Conservation (phyloP, 768 basidiomycete genomes). For the Lentinula guzmanii region DNA sequence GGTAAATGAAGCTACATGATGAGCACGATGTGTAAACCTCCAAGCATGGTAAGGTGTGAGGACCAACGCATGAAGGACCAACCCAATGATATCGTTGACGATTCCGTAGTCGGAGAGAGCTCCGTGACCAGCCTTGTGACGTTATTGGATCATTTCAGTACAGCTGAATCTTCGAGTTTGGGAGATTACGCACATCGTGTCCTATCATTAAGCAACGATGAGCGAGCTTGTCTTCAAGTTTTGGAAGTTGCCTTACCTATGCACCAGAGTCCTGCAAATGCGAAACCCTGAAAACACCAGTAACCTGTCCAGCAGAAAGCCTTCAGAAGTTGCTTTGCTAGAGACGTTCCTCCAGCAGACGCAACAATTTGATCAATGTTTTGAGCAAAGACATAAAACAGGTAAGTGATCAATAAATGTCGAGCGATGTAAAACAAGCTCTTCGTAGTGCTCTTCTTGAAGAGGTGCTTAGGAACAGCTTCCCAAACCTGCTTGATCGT, state of each 20-base stretch:
- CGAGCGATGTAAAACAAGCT: constrained; percentile 37
- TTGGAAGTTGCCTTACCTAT: constrained; percentile 22
- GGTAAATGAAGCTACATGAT: constrained; percentile 45
- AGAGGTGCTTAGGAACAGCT: constrained; percentile 42
- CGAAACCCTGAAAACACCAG: constrained; percentile 46
- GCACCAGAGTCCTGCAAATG: constrained; percentile 39
- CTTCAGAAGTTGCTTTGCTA: constrained; percentile 14
- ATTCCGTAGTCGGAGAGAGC: constrained; percentile 33
- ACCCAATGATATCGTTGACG: constrained; percentile 33
- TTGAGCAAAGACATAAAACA: constrained; percentile 33
- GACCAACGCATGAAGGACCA: constrained; percentile 39
- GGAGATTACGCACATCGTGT: constrained; percentile 30
- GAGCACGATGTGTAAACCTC: constrained; percentile 57
- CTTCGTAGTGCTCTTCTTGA: constrained; percentile 35
- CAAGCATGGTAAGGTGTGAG: constrained; percentile 60
- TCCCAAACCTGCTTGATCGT: constrained; percentile 36
- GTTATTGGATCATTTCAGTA: background rate
- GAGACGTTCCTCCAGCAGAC: constrained; percentile 2
- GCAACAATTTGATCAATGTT: constrained; percentile 20
- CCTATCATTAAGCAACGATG: constrained; percentile 18
- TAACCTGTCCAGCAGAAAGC: constrained; percentile 36
- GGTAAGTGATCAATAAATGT: constrained; percentile 32
- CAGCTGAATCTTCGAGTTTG: background rate
- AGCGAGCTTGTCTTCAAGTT: background rate
- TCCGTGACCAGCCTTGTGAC: constrained; percentile 44